Conservation (phyloP, 306 rosid genomes). For the Myrica gale region DNA sequence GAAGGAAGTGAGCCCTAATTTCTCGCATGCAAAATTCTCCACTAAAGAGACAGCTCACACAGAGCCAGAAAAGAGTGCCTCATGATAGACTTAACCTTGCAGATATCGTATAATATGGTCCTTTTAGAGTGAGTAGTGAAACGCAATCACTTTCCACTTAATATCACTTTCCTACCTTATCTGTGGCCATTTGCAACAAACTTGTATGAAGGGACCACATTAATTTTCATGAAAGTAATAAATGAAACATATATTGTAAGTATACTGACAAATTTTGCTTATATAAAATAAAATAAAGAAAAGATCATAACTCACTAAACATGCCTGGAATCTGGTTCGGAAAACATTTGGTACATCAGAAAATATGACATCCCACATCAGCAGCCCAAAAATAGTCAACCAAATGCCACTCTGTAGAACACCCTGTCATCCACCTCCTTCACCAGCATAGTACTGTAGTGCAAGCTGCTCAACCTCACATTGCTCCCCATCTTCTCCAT, state of each 20-base stretch:
- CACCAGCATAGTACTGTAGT: constrained; percentile 69
- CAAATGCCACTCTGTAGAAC: constrained; percentile 95
- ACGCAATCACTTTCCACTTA: neutral
- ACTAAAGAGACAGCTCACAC: neutral
- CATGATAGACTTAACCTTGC: neutral
- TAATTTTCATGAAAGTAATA: neutral
- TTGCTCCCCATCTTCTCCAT: constrained; percentile 84
- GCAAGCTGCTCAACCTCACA: constrained; percentile 95
- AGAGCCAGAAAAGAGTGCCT: neutral
- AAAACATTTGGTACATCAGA: constrained; percentile 80
- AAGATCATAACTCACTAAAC: constrained; percentile 24
- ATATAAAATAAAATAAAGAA: constrained; percentile 3
- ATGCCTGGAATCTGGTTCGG: constrained; percentile 84
- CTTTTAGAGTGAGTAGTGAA: neutral
- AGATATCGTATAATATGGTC: neutral
- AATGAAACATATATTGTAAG: neutral
- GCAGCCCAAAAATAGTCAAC: constrained; percentile 90
- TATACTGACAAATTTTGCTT: neutral
- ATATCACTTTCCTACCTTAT: neutral
- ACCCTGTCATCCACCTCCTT: constrained; percentile 92
- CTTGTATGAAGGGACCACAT: too few species aligned
- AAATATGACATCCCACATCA: constrained; percentile 85
- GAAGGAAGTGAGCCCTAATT: neutral
- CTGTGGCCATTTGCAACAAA: neutral
- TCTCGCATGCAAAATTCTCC: neutral